Base-by-base conservation (phyloP, 2,329 filamentous ascomycete genomes). In the Fusarium verticillioides region DNA sequence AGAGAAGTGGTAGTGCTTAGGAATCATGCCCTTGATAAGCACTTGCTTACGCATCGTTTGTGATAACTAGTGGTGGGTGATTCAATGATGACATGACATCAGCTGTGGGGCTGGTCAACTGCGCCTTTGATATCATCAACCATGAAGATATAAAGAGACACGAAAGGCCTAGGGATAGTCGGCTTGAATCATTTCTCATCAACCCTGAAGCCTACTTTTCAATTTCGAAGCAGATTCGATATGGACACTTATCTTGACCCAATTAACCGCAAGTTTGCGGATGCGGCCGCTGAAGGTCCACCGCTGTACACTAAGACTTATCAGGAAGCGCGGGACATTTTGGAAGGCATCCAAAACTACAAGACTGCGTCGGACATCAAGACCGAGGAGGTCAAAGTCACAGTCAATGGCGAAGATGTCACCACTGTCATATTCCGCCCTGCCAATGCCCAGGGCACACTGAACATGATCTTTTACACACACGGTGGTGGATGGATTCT, bases 401-500 rank as follows among this genome's bases (percentile, higher is more conserved):
- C 54, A 19, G 59, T 72, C 4, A 54, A 69, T 5, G 69, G 52
- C 3, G 53, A 61, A 3, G 32, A 69, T 42, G 44, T 72, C 5
- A 49, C 59, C 0, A 32, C 59, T 0, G 59, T 72, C 5, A 60
- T 72, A 4, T 72, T 72, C 4, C 69, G 69, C 0, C 69, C 69
- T 2, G 60, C 40, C 1, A 9, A n/a, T 4, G 59, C 69, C 0
- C n/a, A 65, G 16, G 69, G 69, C 2, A 53, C 46, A 2, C 15
- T 72, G 9, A 71, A 63, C 19, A 49, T 72, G 69, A 72, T 72
- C n/a, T 72, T 72, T 11, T 72, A 72, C 2, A 72, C 69, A 0
- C 69, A 72, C 3, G 69, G 69, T 5, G 69, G 69, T 2, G 69
- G 69, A 39, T 72, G 69, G 69, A 72, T 72, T 28, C 50, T 72